Evolutionary conservation across 257 asterid genomes (phyloP), one percentile per base, ranked within the genome.

Genomic region (Jasminum sambac): DNA sequence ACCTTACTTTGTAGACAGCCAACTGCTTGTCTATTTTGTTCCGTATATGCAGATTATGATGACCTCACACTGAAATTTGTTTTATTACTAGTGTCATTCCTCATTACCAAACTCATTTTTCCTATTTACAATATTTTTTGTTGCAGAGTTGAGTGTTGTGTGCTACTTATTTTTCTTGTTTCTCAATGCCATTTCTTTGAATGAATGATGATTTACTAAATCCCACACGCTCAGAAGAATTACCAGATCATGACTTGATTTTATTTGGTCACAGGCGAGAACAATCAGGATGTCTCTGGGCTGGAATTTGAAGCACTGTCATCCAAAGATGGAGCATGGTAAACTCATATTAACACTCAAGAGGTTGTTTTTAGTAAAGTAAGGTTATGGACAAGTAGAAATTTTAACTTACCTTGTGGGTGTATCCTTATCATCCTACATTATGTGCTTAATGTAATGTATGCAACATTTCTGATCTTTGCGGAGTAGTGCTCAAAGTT

Each of bases 261-360:
- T 55, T 1, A 19, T 55, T 55, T 21, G 12, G 23, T 83, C 76
- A 67, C 92, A 91, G 97, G 79, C 64, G 79, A 69, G 74, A 76
- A 74, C 48, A 74, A 55, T 84, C 77, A 76, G 62, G 85, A 89
- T 65, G 42, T 76, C 19, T 77, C 90, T 17, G 74, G 58, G 50
- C 50, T 89, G 86, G 92, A 89, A 81, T 91, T 89, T 72, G 98
- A 91, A 81, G 98, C 99, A 1, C 85, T 78, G 79, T 94, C 98
- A 64, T 41, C 87, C 0, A 82, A 69, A 78, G 98, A 94, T 64
- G 95, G 89, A 59, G 98, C 98, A 40, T 94, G 97, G 98, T 91
- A 84, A 70, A 84, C 67, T 70, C 62, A 58, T 48, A 67, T 64
- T 46, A 41, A 24, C 58, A 44, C 65, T 55, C 34, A 60, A 43